Conservation (phyloP, 345 rosid species). For the Arabidopsis arenosa region DNA sequence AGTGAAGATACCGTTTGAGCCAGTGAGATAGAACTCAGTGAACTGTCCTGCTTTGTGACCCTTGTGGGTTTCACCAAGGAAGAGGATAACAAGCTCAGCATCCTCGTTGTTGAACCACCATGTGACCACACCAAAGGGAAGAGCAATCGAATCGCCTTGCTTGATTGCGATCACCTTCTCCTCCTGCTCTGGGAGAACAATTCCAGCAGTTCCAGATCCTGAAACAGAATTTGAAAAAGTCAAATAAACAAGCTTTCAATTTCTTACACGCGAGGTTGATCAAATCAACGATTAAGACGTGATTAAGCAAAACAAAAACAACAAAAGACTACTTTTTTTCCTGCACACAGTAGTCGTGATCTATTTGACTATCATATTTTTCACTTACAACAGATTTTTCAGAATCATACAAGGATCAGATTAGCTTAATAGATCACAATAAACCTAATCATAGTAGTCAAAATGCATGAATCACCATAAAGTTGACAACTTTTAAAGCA, state of each 20-base stretch:
- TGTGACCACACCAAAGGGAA: slow-evolving; percentile 85
- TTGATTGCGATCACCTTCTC: slow-evolving; percentile 81
- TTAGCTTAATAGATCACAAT: background rate
- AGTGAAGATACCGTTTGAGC: slow-evolving; percentile 77
- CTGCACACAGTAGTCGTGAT: slow-evolving; percentile 6
- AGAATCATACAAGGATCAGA: background rate
- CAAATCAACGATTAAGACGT: slow-evolving; percentile 26
- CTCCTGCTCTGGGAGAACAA: slow-evolving; percentile 80
- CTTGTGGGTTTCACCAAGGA: slow-evolving; percentile 81
- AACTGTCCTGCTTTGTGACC: slow-evolving; percentile 80
- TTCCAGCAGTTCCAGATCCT: slow-evolving; percentile 87
- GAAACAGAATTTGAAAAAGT: background rate
- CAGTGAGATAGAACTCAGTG: slow-evolving; percentile 80
- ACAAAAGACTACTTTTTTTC: background rate
- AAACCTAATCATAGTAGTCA: background rate
- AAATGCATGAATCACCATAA: background rate
- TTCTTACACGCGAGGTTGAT: slow-evolving; percentile 25
- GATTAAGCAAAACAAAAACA: background rate
- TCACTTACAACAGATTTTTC: background rate
- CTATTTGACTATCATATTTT: background rate
- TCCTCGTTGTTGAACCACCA: slow-evolving; percentile 91
- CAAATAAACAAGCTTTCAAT: slow-evolving; percentile 13
- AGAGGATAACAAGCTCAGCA: slow-evolving; percentile 69
- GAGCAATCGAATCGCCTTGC: slow-evolving; percentile 87
- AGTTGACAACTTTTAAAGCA: slow-evolving; percentile 15